Conservation (phyloP, 768 basidiomycete genomes). For the Trametes cinnabarina region DNA sequence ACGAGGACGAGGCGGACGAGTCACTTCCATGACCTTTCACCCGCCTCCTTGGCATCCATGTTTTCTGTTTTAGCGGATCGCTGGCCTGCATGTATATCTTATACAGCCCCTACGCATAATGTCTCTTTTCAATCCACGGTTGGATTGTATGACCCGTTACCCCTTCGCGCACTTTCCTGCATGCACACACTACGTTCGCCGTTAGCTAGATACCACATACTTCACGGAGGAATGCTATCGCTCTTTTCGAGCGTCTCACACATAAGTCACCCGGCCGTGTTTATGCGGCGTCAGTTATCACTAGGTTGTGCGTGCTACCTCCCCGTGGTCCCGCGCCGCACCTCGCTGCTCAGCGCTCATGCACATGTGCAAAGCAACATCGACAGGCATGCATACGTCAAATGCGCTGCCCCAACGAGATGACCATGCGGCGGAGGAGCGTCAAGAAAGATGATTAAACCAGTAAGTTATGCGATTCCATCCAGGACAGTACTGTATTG, state of each 20-base stretch:
- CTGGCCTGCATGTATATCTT: constrained; percentile 10
- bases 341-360: too few species aligned
- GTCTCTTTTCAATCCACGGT: background rate
- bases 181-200: background rate
- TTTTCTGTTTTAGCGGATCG: background rate
- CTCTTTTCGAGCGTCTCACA: too few species aligned
- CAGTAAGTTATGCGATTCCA: constrained; percentile 5
- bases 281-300: too few species aligned
- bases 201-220: background rate
- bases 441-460: too few species aligned
- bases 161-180: background rate
- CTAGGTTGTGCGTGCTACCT: too few species aligned
- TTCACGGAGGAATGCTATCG: background rate
- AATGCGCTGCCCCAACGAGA: too few species aligned
- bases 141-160: background rate
- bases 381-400: too few species aligned
- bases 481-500: background rate
- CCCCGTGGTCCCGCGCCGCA: too few species aligned
- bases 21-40: too few species aligned
- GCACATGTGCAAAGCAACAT: too few species aligned
- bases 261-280: too few species aligned
- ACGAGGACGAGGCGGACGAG: background rate
- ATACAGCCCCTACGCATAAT: constrained; percentile 10
- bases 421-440: too few species aligned
- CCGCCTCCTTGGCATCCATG: background rate